A percentile compares a stretch with the other conserved stretches of the same genome.
Conservation (phyloP, 768 basidiomycete species). For the Termitomyces eurrhizus region DNA sequence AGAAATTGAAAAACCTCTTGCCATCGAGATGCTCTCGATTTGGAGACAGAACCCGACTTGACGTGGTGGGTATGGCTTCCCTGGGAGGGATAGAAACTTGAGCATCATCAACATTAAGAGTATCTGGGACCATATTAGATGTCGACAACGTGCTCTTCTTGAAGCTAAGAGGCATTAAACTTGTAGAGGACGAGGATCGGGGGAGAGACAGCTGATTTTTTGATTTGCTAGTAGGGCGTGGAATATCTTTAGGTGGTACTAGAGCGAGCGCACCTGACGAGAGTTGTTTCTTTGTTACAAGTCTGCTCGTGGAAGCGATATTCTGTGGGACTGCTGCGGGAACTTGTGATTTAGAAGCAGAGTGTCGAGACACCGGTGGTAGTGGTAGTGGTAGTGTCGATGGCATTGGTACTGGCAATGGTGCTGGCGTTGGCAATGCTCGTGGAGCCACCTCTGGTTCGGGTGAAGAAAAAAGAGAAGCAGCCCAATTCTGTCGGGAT, state of each 20-base stretch:
- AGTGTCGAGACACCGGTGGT: conserved; percentile 14
- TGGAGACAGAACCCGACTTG: background rate
- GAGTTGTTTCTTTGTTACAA: conserved; percentile 50
- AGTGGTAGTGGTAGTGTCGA: background rate
- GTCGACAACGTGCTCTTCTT: conserved; percentile 32
- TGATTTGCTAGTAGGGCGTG: conserved; percentile 13
- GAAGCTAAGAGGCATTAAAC: conserved; percentile 33
- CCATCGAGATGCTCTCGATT: background rate
- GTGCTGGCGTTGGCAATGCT: background rate
- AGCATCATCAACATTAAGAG: background rate
- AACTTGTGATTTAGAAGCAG: conserved; percentile 9
- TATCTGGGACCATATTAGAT: conserved; percentile 1
- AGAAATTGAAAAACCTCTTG: background rate
- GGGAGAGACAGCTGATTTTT: conserved; percentile 1
- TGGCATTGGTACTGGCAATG: background rate
- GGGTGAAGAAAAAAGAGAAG: conserved; percentile 4
- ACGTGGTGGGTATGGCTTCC: background rate
- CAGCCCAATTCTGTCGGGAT: background rate
- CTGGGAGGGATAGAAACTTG: conserved; percentile 1
- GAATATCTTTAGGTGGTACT: conserved; percentile 30
- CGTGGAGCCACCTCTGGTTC: background rate
- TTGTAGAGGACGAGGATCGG: conserved; percentile 5
- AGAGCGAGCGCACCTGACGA: conserved; percentile 35
- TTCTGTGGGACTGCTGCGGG: conserved; percentile 12
- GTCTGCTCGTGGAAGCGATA: conserved; percentile 27